These are phyloP conservation scores for Curvularia eragrostidis DNA, from an alignment of 2,329 filamentous ascomycete genomes.

Conservation along the genomic window DNA sequence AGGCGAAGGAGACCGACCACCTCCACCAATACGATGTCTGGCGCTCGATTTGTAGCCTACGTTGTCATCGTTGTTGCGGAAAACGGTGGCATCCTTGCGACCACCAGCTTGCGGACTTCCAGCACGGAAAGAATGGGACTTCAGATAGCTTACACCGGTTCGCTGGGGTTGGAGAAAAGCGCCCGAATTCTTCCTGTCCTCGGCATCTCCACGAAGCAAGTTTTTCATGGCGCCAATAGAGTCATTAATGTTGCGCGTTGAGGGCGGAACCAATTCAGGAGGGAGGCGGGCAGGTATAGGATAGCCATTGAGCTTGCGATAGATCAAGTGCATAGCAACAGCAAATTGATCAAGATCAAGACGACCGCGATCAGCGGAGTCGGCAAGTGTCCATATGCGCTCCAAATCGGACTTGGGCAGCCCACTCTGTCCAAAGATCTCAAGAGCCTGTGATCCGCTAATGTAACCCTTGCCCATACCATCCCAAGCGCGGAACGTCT, in stretches of 20 bases:
- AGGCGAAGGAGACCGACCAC: conserved; percentile 78
- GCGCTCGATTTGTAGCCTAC: conserved; percentile 92
- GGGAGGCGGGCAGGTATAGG: conserved; percentile 87
- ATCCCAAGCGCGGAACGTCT: conserved; percentile 95
- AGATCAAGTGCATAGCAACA: conserved; percentile 98
- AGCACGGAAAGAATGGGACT: conserved; percentile 88
- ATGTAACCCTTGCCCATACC: conserved; percentile 92
- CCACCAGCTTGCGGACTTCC: conserved; percentile 63
- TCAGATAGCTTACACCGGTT: conserved; percentile 97
- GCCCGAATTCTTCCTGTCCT: conserved; percentile 85
- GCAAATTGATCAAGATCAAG: conserved; percentile 97
- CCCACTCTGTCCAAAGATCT: conserved; percentile 96
- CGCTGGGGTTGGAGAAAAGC: conserved; percentile 91
- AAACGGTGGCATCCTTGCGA: conserved; percentile 94
- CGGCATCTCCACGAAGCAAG: conserved; percentile 86
- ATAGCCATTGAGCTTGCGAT: conserved; percentile 95
- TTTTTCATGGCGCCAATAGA: conserved; percentile 94
- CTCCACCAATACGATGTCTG: conserved; percentile 76
- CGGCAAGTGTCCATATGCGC: conserved; percentile 91
- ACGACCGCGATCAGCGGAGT: conserved; percentile 91
- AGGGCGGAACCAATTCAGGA: conserved; percentile 91
- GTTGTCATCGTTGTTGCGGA: conserved; percentile 93
- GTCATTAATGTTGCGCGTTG: conserved; percentile 89
- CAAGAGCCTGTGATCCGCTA: conserved; percentile 88
- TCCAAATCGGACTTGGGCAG: conserved; percentile 90